Percentiles rank a stretch among this genome's conserved stretches.
Evolutionary conservation across 2,329 filamentous ascomycete genomes (phyloP).

Genomic region (Fusarium algeriense): DNA sequence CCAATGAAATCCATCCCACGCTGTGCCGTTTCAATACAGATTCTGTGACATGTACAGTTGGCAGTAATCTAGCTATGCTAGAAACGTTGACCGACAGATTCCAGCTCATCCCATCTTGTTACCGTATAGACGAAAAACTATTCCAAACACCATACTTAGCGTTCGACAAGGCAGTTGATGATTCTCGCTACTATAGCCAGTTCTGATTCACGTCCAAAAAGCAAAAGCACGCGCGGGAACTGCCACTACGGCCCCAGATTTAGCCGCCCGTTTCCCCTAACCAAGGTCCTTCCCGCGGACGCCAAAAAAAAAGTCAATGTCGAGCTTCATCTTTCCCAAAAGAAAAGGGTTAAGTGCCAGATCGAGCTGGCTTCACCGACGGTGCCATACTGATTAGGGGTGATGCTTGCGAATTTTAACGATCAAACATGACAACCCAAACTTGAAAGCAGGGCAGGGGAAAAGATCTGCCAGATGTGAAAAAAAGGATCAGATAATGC

Average conservation of each 20-base stretch:
- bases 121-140: background rate
- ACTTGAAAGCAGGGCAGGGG: background rate
- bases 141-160: background rate
- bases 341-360: background rate
- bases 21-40: constrained; percentile 25
- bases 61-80: background rate
- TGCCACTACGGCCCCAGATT: constrained; percentile 33
- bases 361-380: background rate
- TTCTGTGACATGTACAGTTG: constrained; percentile 9
- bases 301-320: background rate
- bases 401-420: constrained; percentile 19
- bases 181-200: constrained; percentile 4
- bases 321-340: background rate
- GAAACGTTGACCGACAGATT: constrained; percentile 17
- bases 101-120: background rate
- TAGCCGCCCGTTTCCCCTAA: constrained; percentile 32
- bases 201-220: constrained; percentile 22
- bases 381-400: constrained; percentile 6
- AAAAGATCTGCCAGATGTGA: constrained; percentile 14
- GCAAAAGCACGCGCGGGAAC: constrained; percentile 32
- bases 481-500: constrained; percentile 23
- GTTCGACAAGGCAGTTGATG: constrained; percentile 2
- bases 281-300: constrained; percentile 19
- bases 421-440: constrained; percentile 25
- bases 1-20: constrained; percentile 16